phyloP scores from a whole-genome alignment of 768 basidiomycete species.

The Rhodotorula toruloides region DNA sequence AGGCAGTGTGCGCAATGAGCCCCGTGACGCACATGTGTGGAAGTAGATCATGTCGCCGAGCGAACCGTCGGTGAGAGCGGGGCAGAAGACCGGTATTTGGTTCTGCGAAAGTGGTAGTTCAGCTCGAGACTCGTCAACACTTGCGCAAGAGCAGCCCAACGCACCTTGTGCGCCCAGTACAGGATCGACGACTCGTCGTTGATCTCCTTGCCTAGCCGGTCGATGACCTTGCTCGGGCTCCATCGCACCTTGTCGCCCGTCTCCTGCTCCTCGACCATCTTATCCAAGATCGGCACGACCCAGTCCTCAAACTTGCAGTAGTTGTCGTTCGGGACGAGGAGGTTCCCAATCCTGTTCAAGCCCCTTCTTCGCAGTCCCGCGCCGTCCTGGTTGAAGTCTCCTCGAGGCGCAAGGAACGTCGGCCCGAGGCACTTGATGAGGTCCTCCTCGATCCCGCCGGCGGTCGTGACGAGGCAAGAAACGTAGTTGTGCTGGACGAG shows the following conservation, averaged over 20 bases:
- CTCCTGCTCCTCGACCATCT: constrained; percentile 84
- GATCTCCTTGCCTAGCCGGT: constrained; percentile 91
- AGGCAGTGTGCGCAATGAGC: constrained; percentile 45
- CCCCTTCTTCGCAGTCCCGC: constrained; percentile 77
- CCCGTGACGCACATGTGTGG: constrained; percentile 86
- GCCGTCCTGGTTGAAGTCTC: constrained; percentile 76
- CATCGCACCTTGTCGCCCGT: constrained; percentile 56
- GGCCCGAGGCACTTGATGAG: constrained; percentile 98
- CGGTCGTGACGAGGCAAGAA: constrained; percentile 86
- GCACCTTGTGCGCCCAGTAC: constrained; percentile 98
- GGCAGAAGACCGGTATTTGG: constrained; percentile 96
- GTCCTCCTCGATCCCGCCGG: constrained; percentile 97
- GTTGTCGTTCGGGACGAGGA: constrained; percentile 94
- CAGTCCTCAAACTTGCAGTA: constrained; percentile 99
- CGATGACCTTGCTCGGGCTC: constrained; percentile 92
- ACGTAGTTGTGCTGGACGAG: constrained; percentile 91
- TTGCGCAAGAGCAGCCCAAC: constrained; percentile 39
- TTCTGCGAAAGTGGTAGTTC: constrained; percentile 64
- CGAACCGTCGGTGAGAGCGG: constrained; percentile 94
- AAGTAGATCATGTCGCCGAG: constrained; percentile 99
- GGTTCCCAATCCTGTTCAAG: constrained; percentile 96
- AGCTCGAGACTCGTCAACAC: no score
- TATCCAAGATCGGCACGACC: constrained; percentile 88
- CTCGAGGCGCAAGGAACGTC: constrained; percentile 77
- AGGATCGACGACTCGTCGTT: constrained; percentile 95